These are phyloP conservation scores for Talaromyces sp. DNA, from an alignment of 2,329 filamentous ascomycete species.

Conservation along the genomic window DNA sequence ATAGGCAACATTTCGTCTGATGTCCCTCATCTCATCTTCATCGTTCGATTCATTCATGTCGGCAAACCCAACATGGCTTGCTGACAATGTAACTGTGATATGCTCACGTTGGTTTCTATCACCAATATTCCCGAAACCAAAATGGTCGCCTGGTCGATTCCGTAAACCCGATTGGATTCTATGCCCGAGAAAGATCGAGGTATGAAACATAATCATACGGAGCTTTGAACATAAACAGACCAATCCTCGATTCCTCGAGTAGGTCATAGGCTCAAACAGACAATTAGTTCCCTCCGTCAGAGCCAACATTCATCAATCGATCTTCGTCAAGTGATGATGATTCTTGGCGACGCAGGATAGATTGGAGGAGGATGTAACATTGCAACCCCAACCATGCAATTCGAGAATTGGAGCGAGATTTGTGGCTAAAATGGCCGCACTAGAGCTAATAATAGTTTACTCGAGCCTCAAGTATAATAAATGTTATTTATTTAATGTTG, in stretches of 20 bases:
- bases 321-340: conserved; percentile 6
- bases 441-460: neutral
- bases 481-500: neutral
- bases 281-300: too few relatives aligned
- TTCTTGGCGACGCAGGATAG: conserved; percentile 1
- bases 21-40: neutral
- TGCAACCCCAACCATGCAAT: neutral
- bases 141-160: neutral
- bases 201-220: neutral
- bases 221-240: neutral
- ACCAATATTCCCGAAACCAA: neutral
- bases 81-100: conserved; percentile 13
- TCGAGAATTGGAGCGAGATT: neutral
- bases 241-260: neutral
- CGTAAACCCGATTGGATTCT: neutral
- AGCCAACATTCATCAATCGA: neutral
- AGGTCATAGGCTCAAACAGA: neutral
- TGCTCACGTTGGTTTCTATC: neutral
- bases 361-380: neutral
- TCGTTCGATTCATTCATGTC: neutral
- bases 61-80: neutral
- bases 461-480: neutral
- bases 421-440: neutral
- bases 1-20: neutral
- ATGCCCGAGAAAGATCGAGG: neutral